A percentile compares a stretch with the other conserved stretches of the same genome.
Conservation (phyloP, 305 asterid genomes). For the Ilex paraguariensis region DNA sequence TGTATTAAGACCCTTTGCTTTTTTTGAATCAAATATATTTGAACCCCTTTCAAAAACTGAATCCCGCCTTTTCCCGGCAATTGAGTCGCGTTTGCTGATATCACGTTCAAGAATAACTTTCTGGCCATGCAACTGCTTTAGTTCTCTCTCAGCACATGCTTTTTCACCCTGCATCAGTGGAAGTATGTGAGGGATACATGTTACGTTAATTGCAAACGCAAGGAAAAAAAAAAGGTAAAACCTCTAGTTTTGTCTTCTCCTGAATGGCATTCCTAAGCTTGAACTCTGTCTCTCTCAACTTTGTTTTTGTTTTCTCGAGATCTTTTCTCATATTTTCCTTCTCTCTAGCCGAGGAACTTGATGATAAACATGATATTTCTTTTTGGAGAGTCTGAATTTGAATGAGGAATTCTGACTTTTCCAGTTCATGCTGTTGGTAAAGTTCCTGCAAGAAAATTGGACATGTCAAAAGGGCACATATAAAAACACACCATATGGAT, state of each 20-base stretch:
- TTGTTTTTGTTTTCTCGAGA: constrained; percentile 78
- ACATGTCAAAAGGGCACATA: constrained; percentile 12
- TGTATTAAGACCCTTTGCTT: constrained; percentile 43
- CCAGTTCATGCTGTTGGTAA: constrained; percentile 47
- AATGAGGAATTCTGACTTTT: constrained; percentile 43
- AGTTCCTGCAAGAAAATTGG: constrained; percentile 47
- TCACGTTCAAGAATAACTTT: constrained; percentile 87
- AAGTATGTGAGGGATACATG: too few relatives aligned
- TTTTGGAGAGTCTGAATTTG: constrained; percentile 58
- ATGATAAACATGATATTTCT: constrained; percentile 59
- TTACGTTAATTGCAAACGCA: too few relatives aligned
- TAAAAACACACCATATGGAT: constrained; percentile 10
- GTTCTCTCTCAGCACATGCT: constrained; percentile 76
- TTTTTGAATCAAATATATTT: constrained; percentile 55
- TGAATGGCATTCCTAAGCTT: constrained; percentile 82
- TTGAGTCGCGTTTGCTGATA: constrained; percentile 64
- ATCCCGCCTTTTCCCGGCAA: constrained; percentile 61
- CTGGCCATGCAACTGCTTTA: constrained; percentile 65
- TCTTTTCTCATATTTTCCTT: constrained; percentile 85
- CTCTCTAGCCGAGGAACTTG: constrained; percentile 75
- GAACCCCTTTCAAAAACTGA: constrained; percentile 59
- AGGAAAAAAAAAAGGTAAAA: constrained; percentile 12
- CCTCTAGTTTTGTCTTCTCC: constrained; percentile 98
- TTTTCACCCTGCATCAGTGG: constrained; percentile 66
- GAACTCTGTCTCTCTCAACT: constrained; percentile 75